Base-by-base conservation (phyloP, 225 moss, liverwort and hornwort genomes). In the Thuidium tamariscinum region DNA sequence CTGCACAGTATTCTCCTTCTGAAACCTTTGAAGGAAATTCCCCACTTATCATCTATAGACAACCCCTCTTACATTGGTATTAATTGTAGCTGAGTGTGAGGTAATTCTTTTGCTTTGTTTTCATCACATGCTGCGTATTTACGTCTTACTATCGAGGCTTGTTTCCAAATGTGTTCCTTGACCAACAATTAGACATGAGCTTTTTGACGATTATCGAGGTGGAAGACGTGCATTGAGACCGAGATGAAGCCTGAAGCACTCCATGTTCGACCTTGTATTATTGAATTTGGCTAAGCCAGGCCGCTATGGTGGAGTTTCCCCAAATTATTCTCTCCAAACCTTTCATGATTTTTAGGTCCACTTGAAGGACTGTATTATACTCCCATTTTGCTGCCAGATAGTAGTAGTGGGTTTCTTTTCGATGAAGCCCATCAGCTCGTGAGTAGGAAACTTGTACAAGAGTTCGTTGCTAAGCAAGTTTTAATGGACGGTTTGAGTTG, bases 301-400 rank as follows among this genome's bases (percentile, higher is more conserved):
- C 61, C 67, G 74, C 79, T 42, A 48, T 49, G 77, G 73, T 82
- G 48, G 79, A 69, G 74, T 79, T 83, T 73, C 36, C 65, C 57
- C 62, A 64, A 52, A 59, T 60, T 69, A 16, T 81, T 81, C 78
- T 19, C 82, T 70, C 49, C 59, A 69, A 51, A 59, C 44, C 62
- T 69, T 62, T 51, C 83, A 20, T 88, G 80, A 88, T 87, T 86
- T 82, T 72, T 81, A 87, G 83, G 87, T 89, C 90, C 86, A 80
- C 89, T 84, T 86, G 80, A 86, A 92, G 89, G 88, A 88, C 88
- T 92, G 92, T 92, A 91, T 49, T 73, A 91, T 92, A 91, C 72
- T 89, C 84, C 81, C 87, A 85, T 85, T 77, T 84, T 86, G 69
- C 84, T 85, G 60, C 81, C 77, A 74, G 86, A 55, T 68, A 81